Evolutionary conservation across 129 eudicot species (phyloP).

Genomic region (Lactuca saligna): DNA sequence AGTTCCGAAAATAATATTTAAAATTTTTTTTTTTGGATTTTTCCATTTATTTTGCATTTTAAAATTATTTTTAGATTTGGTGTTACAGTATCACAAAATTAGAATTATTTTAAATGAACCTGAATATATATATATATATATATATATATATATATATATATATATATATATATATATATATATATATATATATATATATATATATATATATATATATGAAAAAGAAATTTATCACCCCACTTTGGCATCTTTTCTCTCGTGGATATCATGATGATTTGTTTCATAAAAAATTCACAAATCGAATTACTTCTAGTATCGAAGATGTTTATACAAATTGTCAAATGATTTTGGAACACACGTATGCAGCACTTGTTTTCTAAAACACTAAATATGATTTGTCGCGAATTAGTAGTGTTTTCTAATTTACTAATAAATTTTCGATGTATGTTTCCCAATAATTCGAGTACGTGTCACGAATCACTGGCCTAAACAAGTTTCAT

Average conservation of each 20-base stretch:
- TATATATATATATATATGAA: too few relatives aligned
- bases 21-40: too few relatives aligned
- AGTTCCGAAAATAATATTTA: too few relatives aligned
- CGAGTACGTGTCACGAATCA: neutral
- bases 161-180: too few relatives aligned
- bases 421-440: neutral
- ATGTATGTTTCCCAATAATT: neutral
- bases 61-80: too few relatives aligned
- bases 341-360: constrained; percentile 16
- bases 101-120: too few relatives aligned
- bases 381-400: neutral
- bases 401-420: constrained; percentile 5
- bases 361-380: constrained; percentile 16
- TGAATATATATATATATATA: too few relatives aligned
- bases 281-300: neutral
- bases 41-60: too few relatives aligned
- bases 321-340: neutral
- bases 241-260: neutral
- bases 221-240: neutral
- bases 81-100: too few relatives aligned
- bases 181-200: too few relatives aligned
- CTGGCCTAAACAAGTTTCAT: neutral
- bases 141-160: too few relatives aligned
- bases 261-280: neutral
- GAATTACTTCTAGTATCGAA: too few relatives aligned